Base-by-base conservation (phyloP, 2,329 filamentous ascomycete genomes). In the Cordyceps javanica region DNA sequence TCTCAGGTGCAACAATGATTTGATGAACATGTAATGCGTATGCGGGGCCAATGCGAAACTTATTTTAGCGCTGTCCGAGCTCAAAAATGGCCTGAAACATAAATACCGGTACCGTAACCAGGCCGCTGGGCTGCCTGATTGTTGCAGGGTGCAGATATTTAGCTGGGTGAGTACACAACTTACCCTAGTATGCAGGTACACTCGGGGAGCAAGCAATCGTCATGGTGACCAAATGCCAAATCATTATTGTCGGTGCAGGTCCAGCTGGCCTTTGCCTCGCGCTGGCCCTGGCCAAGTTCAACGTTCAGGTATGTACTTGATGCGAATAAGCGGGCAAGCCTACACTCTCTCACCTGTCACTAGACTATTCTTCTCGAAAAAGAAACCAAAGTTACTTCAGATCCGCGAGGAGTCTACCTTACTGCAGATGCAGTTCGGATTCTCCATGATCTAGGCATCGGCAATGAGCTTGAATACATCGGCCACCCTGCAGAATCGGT, bases 321-420 rank as follows among this genome's bases (percentile, higher is more conserved):
- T 23, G 3, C 5, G 3, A 8, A 8, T 8, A 16, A 23, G 7
- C 11, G 26, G 4, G 11, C 46, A 42, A 25, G 10, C 3, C 5
- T 10, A 11, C 9, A n/a, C 28, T 26, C 2, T 16, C 46, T 32
- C n/a, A 48, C 19, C 9, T 10, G 9, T 21, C 51, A 64, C 11
- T 45, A 58, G 8, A 53, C 65, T 41, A 45, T 69, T 21, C 59
- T 69, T 2, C 50, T 70, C 7, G 68, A 70, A 50, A 64, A 62
- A 46, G 65, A 68, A 14, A 10, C 26, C 3, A 59, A 60, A 10
- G 62, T 70, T 28, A 68, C 60, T 3, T 54, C 52, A 8, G 68
- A 70, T 57, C 68, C 68, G 2, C 59, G 68, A 5, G 68, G 68
- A 3, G 69, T 70, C 38, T 65, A 64, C 1, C 59, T 70, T 14